Evolutionary conservation across 1,284 basidiomycete genomes (phyloP).

Genomic region (Kalmanozyma brasiliensis): DNA sequence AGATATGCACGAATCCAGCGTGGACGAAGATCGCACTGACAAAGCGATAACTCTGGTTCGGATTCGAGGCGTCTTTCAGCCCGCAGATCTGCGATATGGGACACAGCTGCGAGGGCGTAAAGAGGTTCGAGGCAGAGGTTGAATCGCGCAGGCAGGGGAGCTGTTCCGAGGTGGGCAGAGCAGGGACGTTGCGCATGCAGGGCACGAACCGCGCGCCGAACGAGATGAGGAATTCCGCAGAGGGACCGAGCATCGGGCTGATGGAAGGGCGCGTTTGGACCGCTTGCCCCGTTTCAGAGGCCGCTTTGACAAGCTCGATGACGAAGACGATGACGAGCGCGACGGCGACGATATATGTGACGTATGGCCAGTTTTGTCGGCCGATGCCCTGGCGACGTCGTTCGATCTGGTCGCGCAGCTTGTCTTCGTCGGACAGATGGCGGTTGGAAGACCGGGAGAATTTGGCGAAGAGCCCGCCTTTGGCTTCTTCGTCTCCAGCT

Average conservation of each 20-base stretch:
- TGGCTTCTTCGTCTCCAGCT: constrained; percentile 32
- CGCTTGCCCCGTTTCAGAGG: constrained; percentile 61
- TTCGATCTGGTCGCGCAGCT: constrained; percentile 62
- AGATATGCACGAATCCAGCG: constrained; percentile 84
- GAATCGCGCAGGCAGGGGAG: constrained; percentile 74
- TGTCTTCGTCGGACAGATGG: constrained; percentile 25
- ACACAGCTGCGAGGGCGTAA: constrained; percentile 72
- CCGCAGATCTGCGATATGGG: constrained; percentile 85
- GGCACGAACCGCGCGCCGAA: constrained; percentile 89
- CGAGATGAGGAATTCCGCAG: constrained; percentile 83
- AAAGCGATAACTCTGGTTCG: constrained; percentile 87
- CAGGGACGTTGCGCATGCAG: constrained; percentile 77
- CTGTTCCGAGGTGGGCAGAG: constrained; percentile 70
- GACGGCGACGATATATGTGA: constrained; percentile 70
- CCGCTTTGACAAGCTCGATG: constrained; percentile 64
- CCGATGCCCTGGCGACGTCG: constrained; percentile 78
- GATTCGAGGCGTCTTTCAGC: constrained; percentile 74
- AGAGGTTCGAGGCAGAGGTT: constrained; percentile 66
- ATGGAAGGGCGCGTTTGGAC: constrained; percentile 75
- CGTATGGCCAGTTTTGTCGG: constrained; percentile 80
- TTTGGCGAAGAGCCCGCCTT: constrained; percentile 37
- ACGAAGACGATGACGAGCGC: constrained; percentile 73
- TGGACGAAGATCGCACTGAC: constrained; percentile 78
- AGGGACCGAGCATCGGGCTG: constrained; percentile 92
- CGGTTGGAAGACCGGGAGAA: constrained; percentile 17